Evolutionary conservation across 225 moss, liverwort and hornwort species (phyloP).

Genomic region (Bryum argenteum): DNA sequence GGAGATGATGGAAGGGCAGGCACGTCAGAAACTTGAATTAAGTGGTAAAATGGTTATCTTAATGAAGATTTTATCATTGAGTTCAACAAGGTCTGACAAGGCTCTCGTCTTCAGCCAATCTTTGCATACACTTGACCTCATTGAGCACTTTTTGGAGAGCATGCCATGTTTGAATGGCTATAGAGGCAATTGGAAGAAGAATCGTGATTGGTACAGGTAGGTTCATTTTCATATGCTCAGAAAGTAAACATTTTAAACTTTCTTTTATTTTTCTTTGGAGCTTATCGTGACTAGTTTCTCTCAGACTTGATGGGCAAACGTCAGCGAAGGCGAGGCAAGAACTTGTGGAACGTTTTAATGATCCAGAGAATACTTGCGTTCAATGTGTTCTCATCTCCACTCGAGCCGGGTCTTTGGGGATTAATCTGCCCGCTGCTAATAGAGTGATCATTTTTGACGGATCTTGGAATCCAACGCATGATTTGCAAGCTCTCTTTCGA

Average conservation of each 20-base stretch:
- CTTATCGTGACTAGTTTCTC: slow-evolving; percentile 9
- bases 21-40: slow-evolving; percentile 59
- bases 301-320: slow-evolving; percentile 94
- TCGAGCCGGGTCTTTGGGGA: slow-evolving; percentile 90
- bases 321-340: slow-evolving; percentile 69
- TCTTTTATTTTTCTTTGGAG: slow-evolving; percentile 22
- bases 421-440: slow-evolving; percentile 94
- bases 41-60: slow-evolving; percentile 96
- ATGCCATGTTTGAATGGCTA: slow-evolving; percentile 43
- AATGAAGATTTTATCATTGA: slow-evolving; percentile 71
- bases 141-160: slow-evolving; percentile 73
- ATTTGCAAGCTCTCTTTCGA: slow-evolving; percentile 92
- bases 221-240: slow-evolving; percentile 15
- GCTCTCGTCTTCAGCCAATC: slow-evolving; percentile 96
- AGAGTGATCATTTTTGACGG: slow-evolving; percentile 97
- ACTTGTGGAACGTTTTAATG: slow-evolving; percentile 85
- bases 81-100: slow-evolving; percentile 72
- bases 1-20: slow-evolving; percentile 59
- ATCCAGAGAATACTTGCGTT: slow-evolving; percentile 63
- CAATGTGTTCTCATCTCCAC: slow-evolving; percentile 96
- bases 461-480: slow-evolving; percentile 99
- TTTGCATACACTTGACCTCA: slow-evolving; percentile 80
- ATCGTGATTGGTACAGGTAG: slow-evolving; percentile 97
- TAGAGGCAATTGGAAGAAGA: slow-evolving; percentile 65
- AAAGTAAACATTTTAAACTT: background rate